Base-by-base conservation (phyloP, 2,329 filamentous ascomycete genomes). In the Orbilia blumenaviensis region DNA sequence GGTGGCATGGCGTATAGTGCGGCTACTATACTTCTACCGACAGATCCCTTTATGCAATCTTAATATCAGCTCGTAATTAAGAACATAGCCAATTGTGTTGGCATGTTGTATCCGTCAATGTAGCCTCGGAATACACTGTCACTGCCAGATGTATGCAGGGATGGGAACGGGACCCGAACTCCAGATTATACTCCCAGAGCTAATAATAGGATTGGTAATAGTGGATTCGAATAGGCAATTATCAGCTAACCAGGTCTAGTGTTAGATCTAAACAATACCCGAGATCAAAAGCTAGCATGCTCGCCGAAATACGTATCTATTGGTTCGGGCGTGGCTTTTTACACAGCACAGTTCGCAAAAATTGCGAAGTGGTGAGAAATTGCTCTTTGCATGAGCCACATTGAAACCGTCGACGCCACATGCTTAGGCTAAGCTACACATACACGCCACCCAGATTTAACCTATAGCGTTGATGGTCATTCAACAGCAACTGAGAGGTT, bases 171-270 rank as follows among this genome's bases (percentile, higher is more conserved):
- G 60, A 34, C 46, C 32, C 54, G 50, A 48, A 60, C 50, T 42
- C 32, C 44, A 38, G 10, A 41, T 50, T 27, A 52, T 41, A 48
- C 38, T 23, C 10, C 23, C n/a, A n/a, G n/a, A n/a, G 14, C 42
- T 68, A 68, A 68, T 52, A 61, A 68, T 68, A 68, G 64, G 23
- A 67, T 29, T 44, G n/a, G 29, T 44, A 42, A 3, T 21, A 6
- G 12, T 12, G 14, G n/a, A 5, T 14, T 23, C 16, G 12, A 7
- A 10, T 32, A 16, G 46, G 23, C 25, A 50, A 29, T 29, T 10
- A 29, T 50, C 46, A 25, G n/a, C n/a, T 50, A 50, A 10, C 9
- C 46, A 50, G 12, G 23, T n/a, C n/a, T n/a, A n/a, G n/a, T n/a
- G n/a, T n/a, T 54, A 18, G 27, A 32, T 54, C 27, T 34, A 9